phyloP scores from a whole-genome alignment of 2,329 filamentous ascomycete species.

The Fusarium kyushuense region DNA sequence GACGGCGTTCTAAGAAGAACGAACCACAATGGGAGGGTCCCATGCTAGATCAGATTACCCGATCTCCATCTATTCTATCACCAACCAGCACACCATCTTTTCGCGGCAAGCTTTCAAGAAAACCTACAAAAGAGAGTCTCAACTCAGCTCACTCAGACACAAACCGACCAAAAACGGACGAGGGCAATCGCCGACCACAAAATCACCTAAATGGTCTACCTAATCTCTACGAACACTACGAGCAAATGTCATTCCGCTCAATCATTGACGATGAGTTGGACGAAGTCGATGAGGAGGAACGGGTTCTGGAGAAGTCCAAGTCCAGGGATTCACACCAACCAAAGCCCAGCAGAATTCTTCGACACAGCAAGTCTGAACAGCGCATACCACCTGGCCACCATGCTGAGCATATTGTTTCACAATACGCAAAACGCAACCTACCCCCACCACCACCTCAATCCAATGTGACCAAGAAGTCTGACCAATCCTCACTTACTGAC shows the following conservation, averaged over 20 bases:
- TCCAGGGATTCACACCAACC: conserved; percentile 27
- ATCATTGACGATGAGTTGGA: conserved; percentile 49
- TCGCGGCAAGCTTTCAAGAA: conserved; percentile 51
- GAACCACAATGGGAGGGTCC: conserved; percentile 51
- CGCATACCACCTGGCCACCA: conserved; percentile 32
- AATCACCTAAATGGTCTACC: conserved; percentile 57
- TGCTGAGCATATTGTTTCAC: conserved; percentile 44
- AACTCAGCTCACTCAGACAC: conserved; percentile 40
- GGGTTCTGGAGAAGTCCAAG: conserved; percentile 21
- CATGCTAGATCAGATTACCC: conserved; percentile 55
- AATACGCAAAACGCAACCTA: conserved; percentile 44
- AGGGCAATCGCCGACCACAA: conserved; percentile 41
- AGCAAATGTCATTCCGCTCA: conserved; percentile 65
- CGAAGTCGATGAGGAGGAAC: conserved; percentile 27
- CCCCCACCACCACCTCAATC: conserved; percentile 44
- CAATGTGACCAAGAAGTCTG: conserved; percentile 35
- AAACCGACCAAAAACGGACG: conserved; percentile 44
- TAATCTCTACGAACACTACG: conserved; percentile 69
- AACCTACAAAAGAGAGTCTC: conserved; percentile 55
- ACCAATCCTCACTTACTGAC: conserved; percentile 53
- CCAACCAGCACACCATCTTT: conserved; percentile 48
- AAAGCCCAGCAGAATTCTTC: conserved; percentile 16
- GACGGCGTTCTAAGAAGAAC: conserved; percentile 49
- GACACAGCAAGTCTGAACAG: conserved; percentile 29
- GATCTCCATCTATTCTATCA: conserved; percentile 60